These are phyloP conservation scores for Suhomyces emberorum DNA, from an alignment of 805 yeast species.

Conservation along the genomic window DNA sequence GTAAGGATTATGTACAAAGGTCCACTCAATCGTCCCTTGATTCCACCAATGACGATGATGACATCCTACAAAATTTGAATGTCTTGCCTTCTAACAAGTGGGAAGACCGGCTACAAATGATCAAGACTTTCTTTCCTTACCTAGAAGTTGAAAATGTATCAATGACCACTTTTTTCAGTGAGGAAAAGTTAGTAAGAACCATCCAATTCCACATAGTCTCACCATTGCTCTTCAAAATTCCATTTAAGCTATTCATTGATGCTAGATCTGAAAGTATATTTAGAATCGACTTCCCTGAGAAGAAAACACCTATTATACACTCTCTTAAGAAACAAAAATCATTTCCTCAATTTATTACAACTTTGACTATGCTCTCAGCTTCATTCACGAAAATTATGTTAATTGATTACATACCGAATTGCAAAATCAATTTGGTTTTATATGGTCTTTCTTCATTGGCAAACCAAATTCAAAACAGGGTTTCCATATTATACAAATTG, in stretches of 20 bases:
- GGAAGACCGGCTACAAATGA: conserved; percentile 11
- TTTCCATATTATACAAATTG: conserved; percentile 18
- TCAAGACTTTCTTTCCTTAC: conserved; percentile 25
- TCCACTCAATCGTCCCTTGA: background rate
- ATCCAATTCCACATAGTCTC: conserved; percentile 15
- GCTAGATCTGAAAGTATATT: conserved; percentile 9
- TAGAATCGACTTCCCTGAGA: conserved; percentile 1
- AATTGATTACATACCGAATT: conserved; percentile 20
- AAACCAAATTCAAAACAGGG: conserved; percentile 18
- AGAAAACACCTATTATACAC: background rate
- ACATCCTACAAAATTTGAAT: conserved; percentile 22
- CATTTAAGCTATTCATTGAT: conserved; percentile 14
- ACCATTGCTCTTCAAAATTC: conserved; percentile 21
- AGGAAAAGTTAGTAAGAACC: conserved; percentile 10
- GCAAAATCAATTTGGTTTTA: conserved; percentile 28
- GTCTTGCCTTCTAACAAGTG: conserved; percentile 37
- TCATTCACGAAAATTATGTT: conserved; percentile 17
- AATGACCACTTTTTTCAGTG: conserved; percentile 11
- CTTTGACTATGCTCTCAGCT: conserved; percentile 21
- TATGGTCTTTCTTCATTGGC: conserved; percentile 33
- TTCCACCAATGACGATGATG: conserved; percentile 15
- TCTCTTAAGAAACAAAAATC: background rate
- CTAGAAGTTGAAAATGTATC: conserved; percentile 16
- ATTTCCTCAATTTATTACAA: conserved; percentile 1
- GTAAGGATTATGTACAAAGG: conserved; percentile 5